A percentile compares a stretch with the other conserved stretches of the same genome.
phyloP scores from a whole-genome alignment of 1,284 basidiomycete genomes.

The Papiliotrema nemorosa region DNA sequence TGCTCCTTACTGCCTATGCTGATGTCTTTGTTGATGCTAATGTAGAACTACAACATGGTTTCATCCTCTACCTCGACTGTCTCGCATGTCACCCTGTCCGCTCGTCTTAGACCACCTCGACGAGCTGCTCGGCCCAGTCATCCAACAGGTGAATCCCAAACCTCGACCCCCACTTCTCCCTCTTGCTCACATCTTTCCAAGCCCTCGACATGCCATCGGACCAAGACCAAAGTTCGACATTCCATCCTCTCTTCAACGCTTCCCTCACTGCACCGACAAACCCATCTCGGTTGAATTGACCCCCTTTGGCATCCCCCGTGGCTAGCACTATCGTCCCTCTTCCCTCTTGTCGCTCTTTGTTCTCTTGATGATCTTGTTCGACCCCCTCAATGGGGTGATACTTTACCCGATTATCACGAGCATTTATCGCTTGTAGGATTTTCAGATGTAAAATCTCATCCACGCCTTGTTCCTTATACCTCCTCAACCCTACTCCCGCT shows the following conservation, averaged over 20 bases:
- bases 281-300: conserved; percentile 82
- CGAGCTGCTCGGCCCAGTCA: conserved; percentile 42
- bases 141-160: conserved; percentile 39
- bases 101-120: no score
- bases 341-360: no score
- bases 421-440: conserved; percentile 67
- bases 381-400: not conserved
- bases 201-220: conserved; percentile 31
- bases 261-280: conserved; percentile 77
- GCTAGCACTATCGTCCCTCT: conserved; percentile 74
- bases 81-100: no score
- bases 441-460: conserved; percentile 84
- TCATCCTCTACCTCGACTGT: no score
- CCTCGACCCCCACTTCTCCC: conserved; percentile 30
- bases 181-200: conserved; percentile 29
- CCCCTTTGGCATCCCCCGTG: conserved; percentile 82
- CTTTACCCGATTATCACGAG: no score
- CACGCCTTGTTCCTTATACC: conserved; percentile 76
- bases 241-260: conserved; percentile 78
- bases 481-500: conserved; percentile 20
- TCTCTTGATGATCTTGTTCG: no score
- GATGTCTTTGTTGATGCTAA: no score
- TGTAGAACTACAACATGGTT: no score
- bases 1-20: no score
- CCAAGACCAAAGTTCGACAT: conserved; percentile 64